These are phyloP conservation scores for Tetracladium marchalianum DNA, from an alignment of 495 filamentous ascomycete genomes.

Conservation along the genomic window DNA sequence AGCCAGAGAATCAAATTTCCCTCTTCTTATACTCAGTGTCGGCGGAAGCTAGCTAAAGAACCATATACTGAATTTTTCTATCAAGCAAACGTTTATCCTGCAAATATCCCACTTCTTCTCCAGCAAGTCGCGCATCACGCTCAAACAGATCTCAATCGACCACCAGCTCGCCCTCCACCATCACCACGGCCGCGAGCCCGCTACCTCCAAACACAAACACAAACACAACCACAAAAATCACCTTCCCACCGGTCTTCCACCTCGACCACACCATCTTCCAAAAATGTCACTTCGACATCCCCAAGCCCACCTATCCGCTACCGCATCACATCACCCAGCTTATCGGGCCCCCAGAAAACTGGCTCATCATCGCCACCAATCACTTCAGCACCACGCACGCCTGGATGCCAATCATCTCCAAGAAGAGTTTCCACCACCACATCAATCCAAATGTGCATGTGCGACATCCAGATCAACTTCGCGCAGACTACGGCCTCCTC, in stretches of 20 bases:
- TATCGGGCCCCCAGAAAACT: background rate
- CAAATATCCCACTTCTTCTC: too few species aligned
- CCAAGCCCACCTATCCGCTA: background rate
- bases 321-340: background rate
- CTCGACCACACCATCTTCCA: conserved; percentile 4
- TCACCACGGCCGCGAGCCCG: too few species aligned
- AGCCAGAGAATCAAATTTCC: too few species aligned
- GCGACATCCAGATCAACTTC: background rate
- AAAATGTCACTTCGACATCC: conserved; percentile 3
- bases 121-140: too few species aligned
- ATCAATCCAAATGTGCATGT: background rate
- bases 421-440: conserved; percentile 26
- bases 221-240: too few species aligned
- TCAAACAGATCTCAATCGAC: too few species aligned
- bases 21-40: too few species aligned
- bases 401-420: conserved; percentile 40
- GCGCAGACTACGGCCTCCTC: conserved; percentile 33
- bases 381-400: conserved; percentile 16
- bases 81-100: too few species aligned
- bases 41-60: too few species aligned
- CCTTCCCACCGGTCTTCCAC: background rate
- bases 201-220: too few species aligned
- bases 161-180: too few species aligned
- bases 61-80: too few species aligned
- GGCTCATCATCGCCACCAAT: background rate